Percentiles rank a stretch among this genome's conserved stretches.
These are phyloP conservation scores for Colletotrichum scovillei DNA, from an alignment of 2,329 filamentous ascomycete species.

Conservation along the genomic window DNA sequence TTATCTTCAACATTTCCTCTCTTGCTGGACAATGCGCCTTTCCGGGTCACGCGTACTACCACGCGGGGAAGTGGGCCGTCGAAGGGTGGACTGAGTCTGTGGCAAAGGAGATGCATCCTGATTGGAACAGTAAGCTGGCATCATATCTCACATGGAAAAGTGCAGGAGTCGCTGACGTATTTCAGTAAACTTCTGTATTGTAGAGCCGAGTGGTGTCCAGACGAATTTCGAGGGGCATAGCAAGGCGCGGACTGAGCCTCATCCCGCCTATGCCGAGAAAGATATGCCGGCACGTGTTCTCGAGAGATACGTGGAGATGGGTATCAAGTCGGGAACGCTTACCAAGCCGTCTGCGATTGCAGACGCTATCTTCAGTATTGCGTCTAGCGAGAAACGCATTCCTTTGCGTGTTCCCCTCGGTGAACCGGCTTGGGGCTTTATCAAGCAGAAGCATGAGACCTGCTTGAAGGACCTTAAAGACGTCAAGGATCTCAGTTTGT, in stretches of 20 bases:
- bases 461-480: conserved; percentile 46
- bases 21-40: conserved; percentile 37
- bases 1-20: conserved; percentile 40
- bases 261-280: conserved; percentile 49
- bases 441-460: conserved; percentile 45
- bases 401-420: conserved; percentile 56
- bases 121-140: conserved; percentile 38
- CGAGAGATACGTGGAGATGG: conserved; percentile 23
- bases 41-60: conserved; percentile 39
- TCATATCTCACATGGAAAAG: background rate
- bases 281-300: conserved; percentile 48
- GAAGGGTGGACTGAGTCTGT: conserved; percentile 41
- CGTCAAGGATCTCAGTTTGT: conserved; percentile 46
- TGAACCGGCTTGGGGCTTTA: conserved; percentile 48
- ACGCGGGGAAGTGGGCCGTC: conserved; percentile 40
- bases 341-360: conserved; percentile 48
- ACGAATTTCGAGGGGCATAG: conserved; percentile 46
- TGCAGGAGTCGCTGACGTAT: conserved; percentile 42
- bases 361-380: conserved; percentile 48
- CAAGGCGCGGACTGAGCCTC: conserved; percentile 41
- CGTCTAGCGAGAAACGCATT: conserved; percentile 46
- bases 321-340: conserved; percentile 20
- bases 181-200: conserved; percentile 47
- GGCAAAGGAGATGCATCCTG: conserved; percentile 37
- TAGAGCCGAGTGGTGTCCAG: conserved; percentile 55